A percentile compares a stretch with the other conserved stretches of the same genome.
phyloP scores from a whole-genome alignment of 2,329 filamentous ascomycete genomes.

The Fusarium piperis region DNA sequence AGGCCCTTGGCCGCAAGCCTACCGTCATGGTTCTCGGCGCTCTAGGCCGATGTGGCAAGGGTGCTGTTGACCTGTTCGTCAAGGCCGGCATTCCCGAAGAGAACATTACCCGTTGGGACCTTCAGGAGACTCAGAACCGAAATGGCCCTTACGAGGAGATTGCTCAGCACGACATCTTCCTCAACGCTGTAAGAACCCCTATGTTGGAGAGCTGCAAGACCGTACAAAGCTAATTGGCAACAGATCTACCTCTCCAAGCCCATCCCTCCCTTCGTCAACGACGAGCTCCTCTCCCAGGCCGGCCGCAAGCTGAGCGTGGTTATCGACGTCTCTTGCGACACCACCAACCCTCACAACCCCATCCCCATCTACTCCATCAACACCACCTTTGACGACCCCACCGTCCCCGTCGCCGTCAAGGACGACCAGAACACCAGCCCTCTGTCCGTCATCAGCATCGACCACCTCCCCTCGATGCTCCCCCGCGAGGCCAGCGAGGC shows the following conservation, averaged over 20 bases:
- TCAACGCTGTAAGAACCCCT: conserved; percentile 65
- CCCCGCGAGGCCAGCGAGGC: conserved; percentile 88
- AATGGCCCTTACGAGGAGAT: conserved; percentile 85
- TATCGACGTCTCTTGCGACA: conserved; percentile 82
- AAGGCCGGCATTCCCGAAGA: conserved; percentile 67
- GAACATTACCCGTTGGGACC: conserved; percentile 71
- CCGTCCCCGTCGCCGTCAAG: conserved; percentile 75
- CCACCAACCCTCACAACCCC: conserved; percentile 74
- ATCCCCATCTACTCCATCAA: conserved; percentile 86
- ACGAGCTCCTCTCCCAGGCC: conserved; percentile 69
- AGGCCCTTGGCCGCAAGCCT: conserved; percentile 74
- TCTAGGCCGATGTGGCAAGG: conserved; percentile 83
- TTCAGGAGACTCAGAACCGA: conserved; percentile 74
- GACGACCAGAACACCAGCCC: conserved; percentile 60
- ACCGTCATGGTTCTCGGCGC: conserved; percentile 86
- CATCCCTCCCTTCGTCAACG: conserved; percentile 84
- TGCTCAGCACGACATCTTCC: conserved; percentile 76
- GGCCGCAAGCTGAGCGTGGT: conserved; percentile 81
- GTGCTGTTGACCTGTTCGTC: conserved; percentile 82
- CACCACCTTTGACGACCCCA: conserved; percentile 90
- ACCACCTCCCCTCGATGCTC: conserved; percentile 84
- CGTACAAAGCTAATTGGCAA: neutral
- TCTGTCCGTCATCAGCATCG: conserved; percentile 86
- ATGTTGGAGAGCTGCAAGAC: neutral
- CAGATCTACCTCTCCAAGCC: conserved; percentile 77